Percentiles rank a stretch among this genome's conserved stretches.
Evolutionary conservation across 2,329 filamentous ascomycete genomes (phyloP).

Genomic region (Aspergillus sp.): DNA sequence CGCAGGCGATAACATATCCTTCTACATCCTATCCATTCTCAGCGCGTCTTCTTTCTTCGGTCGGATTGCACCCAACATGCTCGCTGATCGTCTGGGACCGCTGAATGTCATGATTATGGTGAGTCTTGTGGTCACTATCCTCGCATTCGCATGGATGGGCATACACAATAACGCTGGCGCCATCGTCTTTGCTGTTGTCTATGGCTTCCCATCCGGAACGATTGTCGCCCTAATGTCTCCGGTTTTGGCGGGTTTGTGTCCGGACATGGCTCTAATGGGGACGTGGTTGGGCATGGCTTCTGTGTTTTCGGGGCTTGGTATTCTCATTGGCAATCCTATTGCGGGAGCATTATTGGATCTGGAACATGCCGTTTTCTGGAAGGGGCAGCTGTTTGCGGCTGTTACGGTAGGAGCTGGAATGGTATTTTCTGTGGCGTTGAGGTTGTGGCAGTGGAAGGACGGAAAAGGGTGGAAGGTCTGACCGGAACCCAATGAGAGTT

Average conservation of each 20-base stretch:
- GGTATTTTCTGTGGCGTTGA: background rate
- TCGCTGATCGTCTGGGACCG: conserved; percentile 54
- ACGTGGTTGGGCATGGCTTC: conserved; percentile 48
- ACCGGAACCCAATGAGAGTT: background rate
- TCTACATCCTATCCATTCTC: conserved; percentile 62
- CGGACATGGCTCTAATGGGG: conserved; percentile 36
- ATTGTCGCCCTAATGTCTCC: conserved; percentile 45
- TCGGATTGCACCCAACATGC: conserved; percentile 51
- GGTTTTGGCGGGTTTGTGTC: conserved; percentile 34
- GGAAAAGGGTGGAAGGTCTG: background rate
- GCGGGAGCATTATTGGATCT: conserved; percentile 21
- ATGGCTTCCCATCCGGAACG: conserved; percentile 45
- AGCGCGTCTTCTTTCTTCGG: conserved; percentile 58
- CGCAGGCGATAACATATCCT: conserved; percentile 50
- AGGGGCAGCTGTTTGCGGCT: background rate
- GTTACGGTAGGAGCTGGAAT: background rate
- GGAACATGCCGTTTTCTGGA: background rate
- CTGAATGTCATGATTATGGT: conserved; percentile 45
- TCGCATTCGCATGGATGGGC: conserved; percentile 40
- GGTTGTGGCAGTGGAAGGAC: background rate
- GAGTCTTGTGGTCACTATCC: conserved; percentile 28
- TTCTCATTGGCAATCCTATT: conserved; percentile 29
- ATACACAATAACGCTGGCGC: conserved; percentile 29
- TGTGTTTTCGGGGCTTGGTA: conserved; percentile 23
- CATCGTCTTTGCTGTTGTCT: conserved; percentile 37